Percentiles rank a stretch among this genome's conserved stretches.
phyloP scores from a whole-genome alignment of 2,329 filamentous ascomycete genomes.

The Monilinia fructicola region DNA sequence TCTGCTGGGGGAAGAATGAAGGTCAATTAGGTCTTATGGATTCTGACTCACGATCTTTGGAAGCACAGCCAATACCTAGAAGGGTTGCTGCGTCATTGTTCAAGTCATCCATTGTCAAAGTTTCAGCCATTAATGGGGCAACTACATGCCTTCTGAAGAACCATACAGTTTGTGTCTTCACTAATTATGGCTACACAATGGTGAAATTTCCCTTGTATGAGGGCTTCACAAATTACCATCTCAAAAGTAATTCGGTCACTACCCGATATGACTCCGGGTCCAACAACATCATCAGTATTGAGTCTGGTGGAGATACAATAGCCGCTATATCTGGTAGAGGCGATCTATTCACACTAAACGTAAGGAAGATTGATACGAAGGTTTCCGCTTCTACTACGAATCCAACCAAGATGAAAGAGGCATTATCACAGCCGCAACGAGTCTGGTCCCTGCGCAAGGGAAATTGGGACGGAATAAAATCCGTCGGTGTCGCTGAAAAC shows the following conservation, averaged over 20 bases:
- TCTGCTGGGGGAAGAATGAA: conserved; percentile 92
- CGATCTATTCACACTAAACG: conserved; percentile 81
- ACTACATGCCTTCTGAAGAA: conserved; percentile 84
- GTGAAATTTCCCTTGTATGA: conserved; percentile 76
- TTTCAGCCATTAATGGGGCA: conserved; percentile 86
- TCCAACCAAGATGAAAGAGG: conserved; percentile 82
- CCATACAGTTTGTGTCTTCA: conserved; percentile 88
- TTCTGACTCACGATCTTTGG: conserved; percentile 87
- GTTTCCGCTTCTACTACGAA: conserved; percentile 77
- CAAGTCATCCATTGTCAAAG: conserved; percentile 67
- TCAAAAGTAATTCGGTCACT: conserved; percentile 64
- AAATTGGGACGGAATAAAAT: conserved; percentile 68
- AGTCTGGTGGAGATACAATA: conserved; percentile 86
- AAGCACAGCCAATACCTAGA: conserved; percentile 76
- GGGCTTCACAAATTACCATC: conserved; percentile 66
- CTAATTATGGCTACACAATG: conserved; percentile 93
- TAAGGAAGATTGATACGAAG: conserved; percentile 66
- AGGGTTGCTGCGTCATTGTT: conserved; percentile 87
- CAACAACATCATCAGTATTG: conserved; percentile 72
- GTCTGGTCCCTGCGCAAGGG: conserved; percentile 84
- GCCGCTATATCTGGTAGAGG: conserved; percentile 81
- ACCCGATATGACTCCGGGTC: conserved; percentile 63
- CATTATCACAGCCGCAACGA: conserved; percentile 73
- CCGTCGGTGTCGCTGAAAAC: conserved; percentile 86
- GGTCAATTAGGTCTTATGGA: conserved; percentile 94